Base-by-base conservation (phyloP, 768 basidiomycete genomes). In the Leccinum barrowsii region DNA sequence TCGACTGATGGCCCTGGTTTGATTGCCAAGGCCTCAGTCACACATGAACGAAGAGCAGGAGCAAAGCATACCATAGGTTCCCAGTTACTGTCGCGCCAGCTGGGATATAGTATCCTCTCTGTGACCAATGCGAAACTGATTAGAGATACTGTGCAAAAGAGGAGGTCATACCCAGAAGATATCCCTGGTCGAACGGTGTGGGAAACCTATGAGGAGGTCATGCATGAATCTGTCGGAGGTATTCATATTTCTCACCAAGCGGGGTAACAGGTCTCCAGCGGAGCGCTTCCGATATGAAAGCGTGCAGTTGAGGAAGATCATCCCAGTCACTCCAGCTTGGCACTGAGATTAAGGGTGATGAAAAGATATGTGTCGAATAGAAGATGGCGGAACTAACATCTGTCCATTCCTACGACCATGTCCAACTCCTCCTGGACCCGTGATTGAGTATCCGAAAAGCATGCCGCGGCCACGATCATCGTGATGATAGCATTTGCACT, bases 131-230 rank as follows among this genome's bases (percentile, higher is more conserved):
- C 42, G 10, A 49, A 0, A 2, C 34, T 34, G 8, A 26, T 30
- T 6, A 3, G 13, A 78, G 76, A 75, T 78, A 61, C 22, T 15
- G 12, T 6, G 15, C 1, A 21, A 21, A 19, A 26, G 24, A 21
- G 11, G 11, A 11, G 4, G 2, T n/a, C 55, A 5, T 28, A 84
- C 84, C 82, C 83, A 89, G 22, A 82, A 67, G 30, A 89, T 79
- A 55, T 88, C 86, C 54, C 78, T 80, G 0, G 84, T 88, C 0
- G 85, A 80, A 47, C 80, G 80, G 62, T 89, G 87, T 0, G 83
- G 73, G 55, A 86, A 80, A 0, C 86, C 66, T 70, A 15, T 17
- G 3, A 17, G 28, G 40, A 6, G 3, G 32, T 44, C 4, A 21
- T 28, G 3, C 5, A 19, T 21, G n/a, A 6, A 30, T 17, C 24